Conservation (phyloP, 805 yeast genomes). For the Metschnikowia bowlesiae region DNA sequence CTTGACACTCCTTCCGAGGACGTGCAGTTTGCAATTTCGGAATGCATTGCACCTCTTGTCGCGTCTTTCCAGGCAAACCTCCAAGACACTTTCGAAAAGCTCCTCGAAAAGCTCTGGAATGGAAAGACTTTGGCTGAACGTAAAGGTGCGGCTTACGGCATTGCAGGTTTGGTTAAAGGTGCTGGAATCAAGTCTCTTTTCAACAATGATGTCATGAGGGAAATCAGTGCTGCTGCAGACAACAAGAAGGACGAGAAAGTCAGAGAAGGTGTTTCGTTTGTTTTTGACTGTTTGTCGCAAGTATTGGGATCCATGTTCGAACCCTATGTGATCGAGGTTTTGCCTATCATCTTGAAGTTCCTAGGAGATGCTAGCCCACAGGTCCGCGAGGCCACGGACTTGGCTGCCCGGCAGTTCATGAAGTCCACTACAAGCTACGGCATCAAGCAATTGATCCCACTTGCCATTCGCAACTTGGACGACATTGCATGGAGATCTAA, state of each 20-base stretch:
- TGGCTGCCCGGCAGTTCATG: slow-evolving; percentile 87
- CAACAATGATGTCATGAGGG: slow-evolving; percentile 71
- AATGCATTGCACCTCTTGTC: slow-evolving; percentile 81
- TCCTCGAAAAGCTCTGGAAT: slow-evolving; percentile 57
- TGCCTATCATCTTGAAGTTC: slow-evolving; percentile 74
- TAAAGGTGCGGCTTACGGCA: slow-evolving; percentile 94
- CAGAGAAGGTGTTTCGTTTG: slow-evolving; percentile 85
- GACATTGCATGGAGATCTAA: slow-evolving; percentile 94
- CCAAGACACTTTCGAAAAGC: slow-evolving; percentile 49
- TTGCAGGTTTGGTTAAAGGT: slow-evolving; percentile 91
- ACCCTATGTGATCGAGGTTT: slow-evolving; percentile 86
- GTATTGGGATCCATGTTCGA: slow-evolving; percentile 77
- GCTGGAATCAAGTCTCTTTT: slow-evolving; percentile 75
- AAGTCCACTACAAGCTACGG: slow-evolving; percentile 88
- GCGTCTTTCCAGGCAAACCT: slow-evolving; percentile 48
- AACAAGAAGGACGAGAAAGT: slow-evolving; percentile 69
- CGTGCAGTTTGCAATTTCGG: slow-evolving; percentile 84
- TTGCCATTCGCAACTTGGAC: slow-evolving; percentile 80
- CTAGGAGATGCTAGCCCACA: slow-evolving; percentile 82
- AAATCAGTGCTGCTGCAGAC: slow-evolving; percentile 76
- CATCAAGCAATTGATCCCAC: slow-evolving; percentile 83
- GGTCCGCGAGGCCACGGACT: slow-evolving; percentile 85
- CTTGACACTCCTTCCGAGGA: slow-evolving; percentile 84
- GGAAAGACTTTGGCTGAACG: slow-evolving; percentile 50
- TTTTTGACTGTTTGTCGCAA: slow-evolving; percentile 78